A percentile compares a stretch with the other conserved stretches of the same genome.
These are phyloP conservation scores for Oldenlandia corymbosa DNA, from an alignment of 257 asterid genomes.

Conservation along the genomic window DNA sequence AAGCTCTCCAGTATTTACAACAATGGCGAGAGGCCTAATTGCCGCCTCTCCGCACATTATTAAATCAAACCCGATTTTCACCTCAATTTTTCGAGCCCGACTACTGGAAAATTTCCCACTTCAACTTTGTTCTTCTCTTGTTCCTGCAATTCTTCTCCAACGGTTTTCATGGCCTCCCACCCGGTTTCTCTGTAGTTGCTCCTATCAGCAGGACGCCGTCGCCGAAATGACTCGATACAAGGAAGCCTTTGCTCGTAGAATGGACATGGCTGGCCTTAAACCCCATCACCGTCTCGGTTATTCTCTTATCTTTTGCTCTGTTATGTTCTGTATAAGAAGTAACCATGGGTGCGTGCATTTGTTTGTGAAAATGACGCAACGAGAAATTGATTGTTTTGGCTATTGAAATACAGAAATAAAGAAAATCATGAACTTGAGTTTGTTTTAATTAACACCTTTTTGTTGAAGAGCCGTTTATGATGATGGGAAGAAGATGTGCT, in stretches of 20 bases:
- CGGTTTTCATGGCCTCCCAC: background rate
- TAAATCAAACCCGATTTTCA: constrained; percentile 13
- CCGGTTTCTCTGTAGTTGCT: constrained; percentile 54
- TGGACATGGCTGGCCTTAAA: constrained; percentile 80
- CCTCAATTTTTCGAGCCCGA: constrained; percentile 19
- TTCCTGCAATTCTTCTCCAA: background rate
- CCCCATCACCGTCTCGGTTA: constrained; percentile 77
- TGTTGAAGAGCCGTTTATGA: background rate
- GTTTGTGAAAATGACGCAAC: background rate
- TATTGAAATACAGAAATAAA: background rate
- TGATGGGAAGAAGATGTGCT: no score
- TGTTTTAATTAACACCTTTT: no score
- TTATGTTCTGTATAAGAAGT: background rate
- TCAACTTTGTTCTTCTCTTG: background rate
- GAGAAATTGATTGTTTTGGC: background rate
- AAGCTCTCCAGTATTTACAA: background rate
- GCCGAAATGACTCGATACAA: constrained; percentile 40
- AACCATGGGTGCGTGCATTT: background rate
- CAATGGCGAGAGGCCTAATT: constrained; percentile 30
- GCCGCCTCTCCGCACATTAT: constrained; percentile 8
- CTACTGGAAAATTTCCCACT: constrained; percentile 1
- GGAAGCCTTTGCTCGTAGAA: constrained; percentile 52
- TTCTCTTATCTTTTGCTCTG: background rate
- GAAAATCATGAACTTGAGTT: background rate
- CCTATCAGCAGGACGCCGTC: constrained; percentile 18